Base-by-base conservation (phyloP, 257 asterid genomes). In the Lantana camara region DNA sequence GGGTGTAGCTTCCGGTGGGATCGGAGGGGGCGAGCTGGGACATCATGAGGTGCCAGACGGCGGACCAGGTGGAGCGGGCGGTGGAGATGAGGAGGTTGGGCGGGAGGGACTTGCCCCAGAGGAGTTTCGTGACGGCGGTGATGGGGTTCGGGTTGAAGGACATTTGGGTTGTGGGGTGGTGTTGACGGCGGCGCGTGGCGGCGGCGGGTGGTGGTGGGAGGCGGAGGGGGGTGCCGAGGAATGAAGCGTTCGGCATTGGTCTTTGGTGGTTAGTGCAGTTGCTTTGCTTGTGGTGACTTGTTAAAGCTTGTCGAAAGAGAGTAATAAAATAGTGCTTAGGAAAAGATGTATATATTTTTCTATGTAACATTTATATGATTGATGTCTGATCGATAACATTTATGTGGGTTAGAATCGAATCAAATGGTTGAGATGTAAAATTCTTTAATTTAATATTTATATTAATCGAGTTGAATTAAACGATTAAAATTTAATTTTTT, bases 1-100 rank as follows among this genome's bases (percentile, higher is more conserved):
- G 96, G 62, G 81, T 68, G 83, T 93, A 90, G 62, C 77, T 45
- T 54, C 97, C 97, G 69, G 80, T 20, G 66, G 94, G 60, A 74
- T 87, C 95, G 59, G 99, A 85, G 5, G 99, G 99, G 51, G 95
- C 97, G 81, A 93, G 89, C 77, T 93, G 99, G 75, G 95, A 87
- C 99, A 93, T 93, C 95, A 93, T 85, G 74, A 93, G 83, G 37
- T 85, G 95, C 99, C 99, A 93, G 56, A 77, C 78, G 74, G 92
- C 38, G 73, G 90, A 85, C 99, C 99, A 93, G 73, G 96, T 66
- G 70, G 88, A 60, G 64, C 96, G 97, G 77, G 93, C 99, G 83
- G 95, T 76, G 85, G 99, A 84, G 84, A 93, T 80, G 79, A 90
- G 90, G 69, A 85, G 83, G 63, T 82, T 82, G 40, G 99, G 99